Base-by-base conservation (phyloP, 2,329 filamentous ascomycete genomes). In the Cytospora chrysosperma region DNA sequence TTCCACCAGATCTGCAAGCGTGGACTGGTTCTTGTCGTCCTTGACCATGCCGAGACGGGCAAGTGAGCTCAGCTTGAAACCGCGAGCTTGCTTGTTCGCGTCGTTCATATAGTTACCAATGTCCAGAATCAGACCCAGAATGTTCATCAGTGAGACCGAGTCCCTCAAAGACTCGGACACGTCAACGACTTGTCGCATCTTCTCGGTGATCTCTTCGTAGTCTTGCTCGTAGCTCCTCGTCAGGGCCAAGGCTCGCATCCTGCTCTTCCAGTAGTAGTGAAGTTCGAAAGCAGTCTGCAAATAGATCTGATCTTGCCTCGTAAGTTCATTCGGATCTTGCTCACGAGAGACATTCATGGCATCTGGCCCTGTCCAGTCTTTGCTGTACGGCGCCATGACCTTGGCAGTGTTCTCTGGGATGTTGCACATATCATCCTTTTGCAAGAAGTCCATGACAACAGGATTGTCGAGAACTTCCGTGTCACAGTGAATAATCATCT, bases 51-150 rank as follows among this genome's bases (percentile, higher is more conserved):
- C 93, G 61, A 99, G 81, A 61, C 95, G 88, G 30, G 92, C 91
- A 56, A 99, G 87, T 7, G 95, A 97, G 73, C 93, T 95, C 17
- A 99, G 86, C 81, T 99, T 99, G 88, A 99, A 99, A 67, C 95
- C 95, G 63, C 90, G 91, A 4, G 95, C 95, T 78, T 98, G 95
- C 80, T 99, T 99, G 79, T 97, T 98, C 61, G 93, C 90, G 74
- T 98, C 95, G 81, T 99, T 99, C 95, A 99, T 99, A 83, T 97
- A 99, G 77, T 99, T 99, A 76, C 95, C 95, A 72, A 99, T 97
- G 75, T 97, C 94, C 71, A 99, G 81, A 76, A 99, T 99, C 67
- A 98, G 84, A 64, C 94, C 93, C 62, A 99, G 86, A 54, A 99
- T 93, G 69, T 96, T 97, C 89, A 98, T 97, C 71, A 99, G 79